Percentiles rank a stretch among this genome's conserved stretches.
These are phyloP conservation scores for Entoloma clypeatum DNA, from an alignment of 1,284 basidiomycete genomes.

Conservation along the genomic window DNA sequence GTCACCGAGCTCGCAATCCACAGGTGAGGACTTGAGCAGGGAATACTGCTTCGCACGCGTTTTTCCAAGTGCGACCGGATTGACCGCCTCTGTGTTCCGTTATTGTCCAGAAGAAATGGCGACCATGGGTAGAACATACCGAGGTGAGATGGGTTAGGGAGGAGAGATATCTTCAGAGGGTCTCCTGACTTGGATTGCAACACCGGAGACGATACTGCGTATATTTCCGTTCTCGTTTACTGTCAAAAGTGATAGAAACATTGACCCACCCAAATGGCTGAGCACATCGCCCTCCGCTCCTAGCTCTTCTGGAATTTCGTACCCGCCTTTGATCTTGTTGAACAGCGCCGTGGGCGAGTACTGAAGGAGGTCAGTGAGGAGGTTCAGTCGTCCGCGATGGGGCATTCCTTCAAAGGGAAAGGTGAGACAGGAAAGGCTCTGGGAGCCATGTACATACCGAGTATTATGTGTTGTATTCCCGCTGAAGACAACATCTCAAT, in stretches of 20 bases:
- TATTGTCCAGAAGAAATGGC: background rate
- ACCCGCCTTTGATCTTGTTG: constrained; percentile 80
- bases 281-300: constrained; percentile 81
- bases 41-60: constrained; percentile 90
- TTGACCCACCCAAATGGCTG: constrained; percentile 66
- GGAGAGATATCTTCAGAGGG: constrained; percentile 67
- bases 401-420: constrained; percentile 56
- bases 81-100: constrained; percentile 64
- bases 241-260: background rate
- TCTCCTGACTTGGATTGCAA: constrained; percentile 50
- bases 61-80: constrained; percentile 84
- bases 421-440: background rate
- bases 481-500: constrained; percentile 34
- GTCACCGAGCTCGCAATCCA: constrained; percentile 78
- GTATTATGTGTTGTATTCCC: constrained; percentile 66
- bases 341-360: constrained; percentile 69
- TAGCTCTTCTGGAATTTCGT: constrained; percentile 65
- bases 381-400: constrained; percentile 83
- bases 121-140: constrained; percentile 37
- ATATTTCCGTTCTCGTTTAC: background rate
- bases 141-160: constrained; percentile 87
- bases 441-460: constrained; percentile 33
- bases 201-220: constrained; percentile 56
- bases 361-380: constrained; percentile 76
- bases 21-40: constrained; percentile 62